Base-by-base conservation (phyloP, 139 green algal genomes). In the Asterochloris sp. region DNA sequence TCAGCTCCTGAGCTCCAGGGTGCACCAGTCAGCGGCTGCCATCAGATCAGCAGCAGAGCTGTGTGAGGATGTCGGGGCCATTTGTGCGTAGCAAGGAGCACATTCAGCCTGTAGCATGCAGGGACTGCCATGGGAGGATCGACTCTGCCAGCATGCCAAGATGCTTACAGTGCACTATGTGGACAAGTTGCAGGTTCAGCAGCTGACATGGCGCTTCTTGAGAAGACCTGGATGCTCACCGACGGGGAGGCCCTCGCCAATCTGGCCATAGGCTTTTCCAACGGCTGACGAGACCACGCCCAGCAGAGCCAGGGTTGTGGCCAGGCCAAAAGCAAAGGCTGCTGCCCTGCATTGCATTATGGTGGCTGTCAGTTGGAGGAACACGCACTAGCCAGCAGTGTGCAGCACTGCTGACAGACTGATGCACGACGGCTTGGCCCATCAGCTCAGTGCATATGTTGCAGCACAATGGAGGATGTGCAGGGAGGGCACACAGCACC, bases 241-340 rank as follows among this genome's bases (percentile, higher is more conserved):
- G 60, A 88, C 78, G n/a, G 79, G 82, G 54, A 90, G 27, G 47
- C 69, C 78, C 24, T 64, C 73, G 23, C 90, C 79, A 71, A 90
- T 85, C 82, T 95, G 91, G 17, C 96, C 96, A 83, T 98, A 99
- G 1, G 95, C 93, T 17, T 85, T 85, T 0, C 96, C 96, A 11
- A 96, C 38, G 10, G 87, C 27, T 9, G 94, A 89, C 0, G 94
- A 94, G 0, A 81, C 86, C 1, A 98, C 78, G 0, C 97, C 97
- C 61, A 98, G 85, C 9, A 77, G 61, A 0, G 97, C 93, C n/a
- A 99, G 85, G 27, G 92, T 98, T 27, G 92, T 96, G 0, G 96
- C 95, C 24, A 99, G 85, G 11, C 96, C 96, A 0, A 92, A 74
- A 11, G 94, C 89, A 81, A 99, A 99, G 16, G 89, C 80, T 1